Percentiles rank a stretch among this genome's conserved stretches.
These are phyloP conservation scores for Epichloe gansuensis DNA, from an alignment of 2,329 filamentous ascomycete genomes.

Conservation along the genomic window DNA sequence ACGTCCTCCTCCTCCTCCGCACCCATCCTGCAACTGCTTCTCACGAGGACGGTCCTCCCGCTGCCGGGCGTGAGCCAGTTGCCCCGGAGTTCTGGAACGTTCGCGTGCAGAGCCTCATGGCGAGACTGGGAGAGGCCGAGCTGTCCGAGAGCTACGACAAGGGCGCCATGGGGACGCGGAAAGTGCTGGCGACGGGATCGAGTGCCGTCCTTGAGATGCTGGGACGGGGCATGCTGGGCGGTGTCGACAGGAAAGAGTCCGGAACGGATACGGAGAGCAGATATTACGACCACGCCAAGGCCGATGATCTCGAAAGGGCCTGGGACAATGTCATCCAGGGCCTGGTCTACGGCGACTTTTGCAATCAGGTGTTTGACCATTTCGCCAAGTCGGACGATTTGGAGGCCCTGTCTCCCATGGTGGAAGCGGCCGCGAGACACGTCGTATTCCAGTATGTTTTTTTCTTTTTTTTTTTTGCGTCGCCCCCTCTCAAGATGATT, in stretches of 20 bases:
- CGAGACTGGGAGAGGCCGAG: constrained; percentile 52
- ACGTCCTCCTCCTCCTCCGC: constrained; percentile 30
- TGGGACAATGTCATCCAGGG: constrained; percentile 57
- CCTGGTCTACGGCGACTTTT: constrained; percentile 54
- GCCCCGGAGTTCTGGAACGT: constrained; percentile 52
- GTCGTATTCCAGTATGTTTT: constrained; percentile 53
- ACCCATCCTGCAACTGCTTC: constrained; percentile 56
- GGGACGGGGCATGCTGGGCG: constrained; percentile 53
- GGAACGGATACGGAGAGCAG: constrained; percentile 13
- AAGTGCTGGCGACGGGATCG: constrained; percentile 61
- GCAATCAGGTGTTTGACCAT: constrained; percentile 53
- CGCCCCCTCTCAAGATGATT: background rate
- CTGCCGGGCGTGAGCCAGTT: constrained; percentile 56
- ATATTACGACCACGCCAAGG: constrained; percentile 44
- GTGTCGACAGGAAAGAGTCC: constrained; percentile 19
- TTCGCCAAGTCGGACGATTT: constrained; percentile 49
- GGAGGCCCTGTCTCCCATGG: constrained; percentile 48
- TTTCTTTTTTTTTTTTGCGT: background rate
- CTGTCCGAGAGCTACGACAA: constrained; percentile 77
- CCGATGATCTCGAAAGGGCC: constrained; percentile 47
- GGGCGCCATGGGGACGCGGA: constrained; percentile 59
- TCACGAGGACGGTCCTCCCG: constrained; percentile 51
- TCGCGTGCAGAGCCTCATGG: constrained; percentile 47
- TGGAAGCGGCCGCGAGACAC: constrained; percentile 54
- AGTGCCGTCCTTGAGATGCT: constrained; percentile 59